Base-by-base conservation (phyloP, 2,329 filamentous ascomycete species). In the Phaeosphaeriaceae sp. region DNA sequence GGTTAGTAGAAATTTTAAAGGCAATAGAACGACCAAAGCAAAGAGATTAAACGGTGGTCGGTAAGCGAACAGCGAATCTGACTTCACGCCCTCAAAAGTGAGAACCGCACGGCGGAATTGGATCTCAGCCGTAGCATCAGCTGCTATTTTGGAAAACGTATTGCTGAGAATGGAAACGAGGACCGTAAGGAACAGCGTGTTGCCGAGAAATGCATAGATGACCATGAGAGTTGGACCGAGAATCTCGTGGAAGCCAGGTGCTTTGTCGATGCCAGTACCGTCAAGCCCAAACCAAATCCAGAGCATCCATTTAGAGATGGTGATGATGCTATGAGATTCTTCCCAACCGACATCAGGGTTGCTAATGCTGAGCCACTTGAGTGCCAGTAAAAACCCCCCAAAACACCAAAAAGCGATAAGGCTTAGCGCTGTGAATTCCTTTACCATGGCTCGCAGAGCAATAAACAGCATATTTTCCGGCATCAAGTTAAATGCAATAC, bases 231-330 rank as follows among this genome's bases (percentile, higher is more conserved):
- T 80, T 0, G 90, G 90, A 0, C 90, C 90, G 1, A 94, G 78
- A n/a, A 92, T 75, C 79, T 84, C 84, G 74, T 95, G 90, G 65
- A 94, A 90, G 48, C 90, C 84, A 17, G 82, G 79, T 63, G 81
- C 81, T 49, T 79, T 76, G 53, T 81, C 74, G 29, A 84, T 81
- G 2, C 81, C 80, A 32, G 74, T 88, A 29, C 70, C 90, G 61
- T 94, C 90, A 1, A 95, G 82, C 2, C 90, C 90, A 66, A 95
- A 94, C 90, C 90, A 95, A 56, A 95, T 92, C 82, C 89, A 94
- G 1, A 94, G 82, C 89, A 95, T 93, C 90, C 90, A 95, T 72
- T 92, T 92, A 36, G 85, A 85, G 54, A 94, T 92, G 1, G 87
- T 89, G 73, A 88, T 75, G 4, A 86, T 73, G 42, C 81, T 76